These are phyloP conservation scores for Kalmanozyma brasiliensis DNA, from an alignment of 1,284 basidiomycete species.

Conservation along the genomic window DNA sequence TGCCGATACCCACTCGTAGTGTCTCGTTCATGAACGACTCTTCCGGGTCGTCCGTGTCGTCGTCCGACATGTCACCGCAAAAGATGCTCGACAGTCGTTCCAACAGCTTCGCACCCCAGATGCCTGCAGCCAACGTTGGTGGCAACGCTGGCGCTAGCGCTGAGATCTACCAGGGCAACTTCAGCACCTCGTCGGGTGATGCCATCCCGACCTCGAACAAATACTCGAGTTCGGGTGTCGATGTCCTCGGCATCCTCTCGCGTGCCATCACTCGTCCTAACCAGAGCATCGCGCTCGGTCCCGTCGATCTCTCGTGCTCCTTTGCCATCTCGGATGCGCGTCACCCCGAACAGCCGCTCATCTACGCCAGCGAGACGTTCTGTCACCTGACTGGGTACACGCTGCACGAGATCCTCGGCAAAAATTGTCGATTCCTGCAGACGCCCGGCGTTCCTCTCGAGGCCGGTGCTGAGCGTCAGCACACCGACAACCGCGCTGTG, in stretches of 20 bases:
- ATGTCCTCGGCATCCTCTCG: slow-evolving; percentile 83
- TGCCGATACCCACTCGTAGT: slow-evolving; percentile 24
- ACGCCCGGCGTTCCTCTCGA: slow-evolving; percentile 77
- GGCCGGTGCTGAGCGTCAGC: slow-evolving; percentile 76
- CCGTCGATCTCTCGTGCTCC: slow-evolving; percentile 88
- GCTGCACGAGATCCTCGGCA: slow-evolving; percentile 70
- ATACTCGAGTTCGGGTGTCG: slow-evolving; percentile 90
- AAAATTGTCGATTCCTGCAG: slow-evolving; percentile 72
- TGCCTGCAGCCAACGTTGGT: background rate
- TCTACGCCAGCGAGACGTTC: slow-evolving; percentile 86
- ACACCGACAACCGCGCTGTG: slow-evolving; percentile 79
- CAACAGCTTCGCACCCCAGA: slow-evolving; percentile 15
- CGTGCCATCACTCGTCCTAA: slow-evolving; percentile 80
- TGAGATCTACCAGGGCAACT: slow-evolving; percentile 38
- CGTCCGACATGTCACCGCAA: slow-evolving; percentile 30
- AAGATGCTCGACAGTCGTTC: slow-evolving; percentile 36
- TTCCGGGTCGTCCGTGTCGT: slow-evolving; percentile 40
- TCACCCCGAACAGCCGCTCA: slow-evolving; percentile 82
- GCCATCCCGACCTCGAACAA: slow-evolving; percentile 62
- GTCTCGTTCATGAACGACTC: slow-evolving; percentile 43
- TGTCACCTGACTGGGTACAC: slow-evolving; percentile 83
- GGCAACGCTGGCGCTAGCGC: slow-evolving; percentile 2
- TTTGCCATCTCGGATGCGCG: slow-evolving; percentile 88
- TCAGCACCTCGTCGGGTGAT: slow-evolving; percentile 34
- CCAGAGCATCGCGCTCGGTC: slow-evolving; percentile 82